Evolutionary conservation across 306 rosid species (phyloP), one percentile per base, ranked within the genome.

Genomic region (Cicer judaicum): DNA sequence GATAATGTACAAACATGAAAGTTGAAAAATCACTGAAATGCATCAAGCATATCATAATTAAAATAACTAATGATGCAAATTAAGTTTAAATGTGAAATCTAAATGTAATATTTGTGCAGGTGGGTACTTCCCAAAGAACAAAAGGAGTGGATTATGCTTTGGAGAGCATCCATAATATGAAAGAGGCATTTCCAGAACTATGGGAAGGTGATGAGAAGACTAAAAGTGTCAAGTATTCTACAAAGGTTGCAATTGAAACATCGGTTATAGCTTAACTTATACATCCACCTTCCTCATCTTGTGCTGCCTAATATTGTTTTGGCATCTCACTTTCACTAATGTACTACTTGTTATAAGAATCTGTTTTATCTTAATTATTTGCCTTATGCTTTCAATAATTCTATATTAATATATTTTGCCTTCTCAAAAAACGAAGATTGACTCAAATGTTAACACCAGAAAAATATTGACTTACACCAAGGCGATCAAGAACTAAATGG

Each of bases 81-180:
- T 21, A 49, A 61, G n/a, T 61, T 54, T 64, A 16, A 15, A 74
- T 68, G 39, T 60, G 13, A 49, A 40, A 59, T 67, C 59, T 16
- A 29, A 57, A 55, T 10, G 60, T n/a, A 1, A 34, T 38, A 69
- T 55, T 39, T 24, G 66, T 83, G 76, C 78, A 93, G 98, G 87
- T 93, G 49, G 96, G 98, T 12, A 79, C 77, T 57, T 85, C 92
- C 1, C 74, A 68, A 43, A 76, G 87, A 64, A 56, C 52, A 6
- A 54, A 57, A 7, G 91, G 89, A 8, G 90, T 83, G 73, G 98
- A 89, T 84, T 76, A 87, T 82, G 98, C 92, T 38, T 83, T 91
- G 14, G 97, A 91, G 86, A 93, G 94, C 80, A 91, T 93, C 73
- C 98, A 93, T 81, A 93, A 91, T 59, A 87, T 89, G 46, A 85